Evolutionary conservation across 805 yeast genomes (phyloP), one percentile per base, ranked within the genome.

Genomic region (Metschnikowia hibisci): DNA sequence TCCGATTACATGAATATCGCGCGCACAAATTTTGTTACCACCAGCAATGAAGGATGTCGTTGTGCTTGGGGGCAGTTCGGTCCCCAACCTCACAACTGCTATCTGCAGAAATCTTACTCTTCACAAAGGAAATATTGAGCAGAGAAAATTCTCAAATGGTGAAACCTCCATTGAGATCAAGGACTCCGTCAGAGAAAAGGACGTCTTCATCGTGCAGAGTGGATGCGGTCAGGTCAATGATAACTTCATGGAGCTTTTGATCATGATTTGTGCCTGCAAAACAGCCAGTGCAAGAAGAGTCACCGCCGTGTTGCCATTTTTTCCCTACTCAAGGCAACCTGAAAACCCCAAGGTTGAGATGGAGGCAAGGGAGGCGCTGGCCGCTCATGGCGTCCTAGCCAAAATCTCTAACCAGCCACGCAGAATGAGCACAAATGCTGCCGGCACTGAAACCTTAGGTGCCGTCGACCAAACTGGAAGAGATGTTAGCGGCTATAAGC

Each of bases 291-390:
- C 96, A 11, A 79, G 78, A 45, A 74, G 91, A 45, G 95, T 89
- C 34, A 87, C 96, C 2, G 96, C 91, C 0, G 96, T 89, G 25
- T 71, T 87, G 63, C 99, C 99, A 3, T 73, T 89, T 47, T 93
- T 93, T 64, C 96, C 98, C 22, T 93, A 93, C 61, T 86, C 96
- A 3, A 77, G 99, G 58, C 99, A 93, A 64, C 95, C 96, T 4
- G 98, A 91, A 63, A 80, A 87, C 29, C 96, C 96, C 26, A 51
- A 51, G 44, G 53, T 53, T 16, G 45, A 46, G 18, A 52, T 52
- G 56, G 56, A 44, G 18, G 45, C 47, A 8, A 42, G 44, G 10
- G 52, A 47, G 13, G 34, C 38, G 16, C 42, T 41, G 41, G 44
- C 50, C 10, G 41, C 45, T 3, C 45, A 42, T 14, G 53, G 50